Evolutionary conservation across 2,329 filamentous ascomycete species (phyloP).

Genomic region (Scortechinia acanthostroma): DNA sequence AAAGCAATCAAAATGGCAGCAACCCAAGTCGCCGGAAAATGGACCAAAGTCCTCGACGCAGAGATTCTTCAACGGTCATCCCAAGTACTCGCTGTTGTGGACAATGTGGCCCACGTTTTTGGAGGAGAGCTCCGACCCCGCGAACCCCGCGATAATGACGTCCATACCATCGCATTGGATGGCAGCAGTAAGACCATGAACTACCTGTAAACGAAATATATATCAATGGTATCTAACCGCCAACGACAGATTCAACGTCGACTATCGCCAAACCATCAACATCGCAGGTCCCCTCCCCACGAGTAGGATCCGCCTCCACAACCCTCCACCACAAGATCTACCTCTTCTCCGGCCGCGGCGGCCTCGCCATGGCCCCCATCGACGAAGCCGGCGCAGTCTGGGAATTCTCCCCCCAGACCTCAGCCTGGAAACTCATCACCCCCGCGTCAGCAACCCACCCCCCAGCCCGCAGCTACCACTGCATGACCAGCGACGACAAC

Average conservation of each 20-base stretch:
- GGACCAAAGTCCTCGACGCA: slow-evolving; percentile 13
- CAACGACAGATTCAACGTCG: slow-evolving; percentile 1
- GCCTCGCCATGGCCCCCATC: slow-evolving; percentile 47
- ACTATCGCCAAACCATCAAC: slow-evolving; percentile 10
- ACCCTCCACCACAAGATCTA: slow-evolving; percentile 39
- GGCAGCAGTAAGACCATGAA: background rate
- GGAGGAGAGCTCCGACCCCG: slow-evolving; percentile 41
- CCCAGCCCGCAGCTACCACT: slow-evolving; percentile 60
- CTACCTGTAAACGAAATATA: slow-evolving; percentile 3
- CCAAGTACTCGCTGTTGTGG: slow-evolving; percentile 32
- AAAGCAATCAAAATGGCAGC: too few species aligned
- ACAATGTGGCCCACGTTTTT: slow-evolving; percentile 31
- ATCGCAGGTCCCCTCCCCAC: slow-evolving; percentile 32
- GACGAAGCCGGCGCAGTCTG: slow-evolving; percentile 50
- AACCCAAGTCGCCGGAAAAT: slow-evolving; percentile 9
- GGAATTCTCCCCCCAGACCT: slow-evolving; percentile 32
- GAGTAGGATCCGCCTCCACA: slow-evolving; percentile 45
- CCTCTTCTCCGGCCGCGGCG: slow-evolving; percentile 57
- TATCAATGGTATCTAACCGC: background rate
- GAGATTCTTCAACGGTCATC: slow-evolving; percentile 37
- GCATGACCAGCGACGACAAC: slow-evolving; percentile 22
- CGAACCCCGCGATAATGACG: slow-evolving; percentile 37
- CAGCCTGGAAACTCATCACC: slow-evolving; percentile 34
- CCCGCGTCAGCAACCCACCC: too few species aligned
- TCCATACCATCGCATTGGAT: slow-evolving; percentile 27